Evolutionary conservation across 768 basidiomycete genomes (phyloP), one percentile per base, ranked within the genome.

Genomic region (Nidula microcarpa): DNA sequence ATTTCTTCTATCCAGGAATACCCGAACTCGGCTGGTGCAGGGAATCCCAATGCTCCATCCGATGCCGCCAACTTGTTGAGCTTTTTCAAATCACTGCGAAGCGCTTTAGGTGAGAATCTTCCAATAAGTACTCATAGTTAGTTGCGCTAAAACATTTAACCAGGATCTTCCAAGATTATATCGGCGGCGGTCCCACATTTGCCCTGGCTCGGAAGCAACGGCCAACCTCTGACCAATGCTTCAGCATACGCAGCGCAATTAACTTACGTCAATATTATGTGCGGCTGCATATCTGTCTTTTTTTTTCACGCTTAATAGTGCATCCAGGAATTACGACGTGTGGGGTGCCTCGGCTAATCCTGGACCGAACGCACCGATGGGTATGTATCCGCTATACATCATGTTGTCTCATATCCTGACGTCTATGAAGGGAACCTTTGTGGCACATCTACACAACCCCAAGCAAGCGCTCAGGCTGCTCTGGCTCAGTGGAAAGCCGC

Each of bases 301-400:
- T n/a, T 45, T 33, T 4, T 1, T 37, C 17, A 50, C 39, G 23
- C 39, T 17, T 44, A 16, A 49, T 59, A 6, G 51, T 69, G 5
- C 60, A 71, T 62, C 68, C 61, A 89, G 87, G 87, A 89, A 89
- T 68, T 89, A 91, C 66, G 89, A 89, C 62, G 81, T 87, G 37
- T 87, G 80, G 78, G 85, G 85, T 52, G 76, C 85, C 3, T 81
- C 81, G 14, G 66, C 74, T 4, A 81, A 69, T 33, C 89, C 88
- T 7, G 89, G 88, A 5, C 82, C 87, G 5, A 89, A 89, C 63
- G 87, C 89, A 10, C 89, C 87, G 2, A 74, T 87, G 23, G 77
- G 78, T 73, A 52, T 13, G 63, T 57, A 2, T 30, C 23, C 4
- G 4, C 23, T 30, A 30, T 30, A 30, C 4, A 30, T 30, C 23